These are phyloP conservation scores for Ceratocystis albifundus DNA, from an alignment of 2,329 filamentous ascomycete genomes.

Conservation along the genomic window DNA sequence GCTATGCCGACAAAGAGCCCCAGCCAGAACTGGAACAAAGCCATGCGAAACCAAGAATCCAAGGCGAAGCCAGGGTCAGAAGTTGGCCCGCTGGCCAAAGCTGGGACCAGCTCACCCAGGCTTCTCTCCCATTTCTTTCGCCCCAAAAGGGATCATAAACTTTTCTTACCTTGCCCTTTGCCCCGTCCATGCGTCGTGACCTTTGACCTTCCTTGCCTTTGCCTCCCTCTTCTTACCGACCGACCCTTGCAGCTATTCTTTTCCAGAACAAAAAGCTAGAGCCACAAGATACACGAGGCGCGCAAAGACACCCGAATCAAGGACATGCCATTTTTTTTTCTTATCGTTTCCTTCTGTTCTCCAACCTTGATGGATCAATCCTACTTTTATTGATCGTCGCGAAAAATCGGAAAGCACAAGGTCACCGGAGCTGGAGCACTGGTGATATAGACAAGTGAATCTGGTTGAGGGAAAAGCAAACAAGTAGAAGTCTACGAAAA, in stretches of 20 bases:
- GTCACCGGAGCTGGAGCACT: too few relatives aligned
- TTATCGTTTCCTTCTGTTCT: background rate
- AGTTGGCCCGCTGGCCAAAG: background rate
- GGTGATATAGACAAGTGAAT: too few relatives aligned
- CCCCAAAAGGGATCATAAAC: background rate
- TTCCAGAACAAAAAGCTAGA: slow-evolving; percentile 7
- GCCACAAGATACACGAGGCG: background rate
- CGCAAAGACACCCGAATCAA: background rate
- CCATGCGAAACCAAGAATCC: background rate
- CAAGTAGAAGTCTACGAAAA: too few relatives aligned
- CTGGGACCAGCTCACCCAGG: background rate
- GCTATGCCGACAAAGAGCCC: slow-evolving; percentile 3
- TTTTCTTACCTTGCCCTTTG: background rate
- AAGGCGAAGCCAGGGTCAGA: background rate
- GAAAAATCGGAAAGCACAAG: background rate
- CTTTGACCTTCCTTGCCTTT: too few relatives aligned
- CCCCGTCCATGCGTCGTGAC: too few relatives aligned
- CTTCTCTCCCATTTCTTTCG: background rate
- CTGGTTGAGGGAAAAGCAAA: too few relatives aligned
- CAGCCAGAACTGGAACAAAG: background rate
- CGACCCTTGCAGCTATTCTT: slow-evolving; percentile 9
- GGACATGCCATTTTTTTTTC: too few relatives aligned
- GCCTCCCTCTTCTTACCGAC: too few relatives aligned
- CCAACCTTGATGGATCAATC: slow-evolving; percentile 3
- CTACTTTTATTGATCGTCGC: background rate